phyloP scores from a whole-genome alignment of 2,329 filamentous ascomycete species.

The Pestalotiopsis sp. region DNA sequence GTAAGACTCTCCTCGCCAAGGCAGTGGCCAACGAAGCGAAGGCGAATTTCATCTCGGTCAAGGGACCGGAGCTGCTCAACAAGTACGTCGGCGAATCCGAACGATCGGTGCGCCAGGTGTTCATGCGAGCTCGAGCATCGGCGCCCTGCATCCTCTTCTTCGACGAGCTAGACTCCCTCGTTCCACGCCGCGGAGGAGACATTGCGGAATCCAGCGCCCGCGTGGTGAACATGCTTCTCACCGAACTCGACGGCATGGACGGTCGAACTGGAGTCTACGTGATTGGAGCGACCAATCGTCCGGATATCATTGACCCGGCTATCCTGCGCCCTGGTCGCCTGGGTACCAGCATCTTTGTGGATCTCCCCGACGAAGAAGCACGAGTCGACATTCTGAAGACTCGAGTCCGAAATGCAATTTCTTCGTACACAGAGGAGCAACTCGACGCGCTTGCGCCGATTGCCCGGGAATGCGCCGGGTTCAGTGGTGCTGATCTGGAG shows the following conservation, averaged over 20 bases:
- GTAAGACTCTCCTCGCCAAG: conserved; percentile 94
- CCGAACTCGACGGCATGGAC: conserved; percentile 85
- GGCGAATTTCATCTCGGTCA: conserved; percentile 97
- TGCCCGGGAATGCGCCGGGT: conserved; percentile 72
- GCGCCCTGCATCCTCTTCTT: conserved; percentile 97
- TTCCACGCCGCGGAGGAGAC: conserved; percentile 76
- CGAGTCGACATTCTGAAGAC: conserved; percentile 83
- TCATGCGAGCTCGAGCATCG: conserved; percentile 81
- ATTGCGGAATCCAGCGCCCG: conserved; percentile 81
- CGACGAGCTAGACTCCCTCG: conserved; percentile 92
- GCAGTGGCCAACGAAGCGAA: conserved; percentile 94
- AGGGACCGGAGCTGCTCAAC: conserved; percentile 93
- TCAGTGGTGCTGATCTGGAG: conserved; percentile 68
- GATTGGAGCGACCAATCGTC: conserved; percentile 91
- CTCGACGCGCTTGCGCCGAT: conserved; percentile 55
- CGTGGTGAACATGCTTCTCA: conserved; percentile 92
- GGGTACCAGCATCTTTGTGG: conserved; percentile 86
- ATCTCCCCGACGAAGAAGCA: conserved; percentile 76
- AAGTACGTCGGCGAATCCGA: conserved; percentile 98
- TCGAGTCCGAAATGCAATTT: conserved; percentile 36
- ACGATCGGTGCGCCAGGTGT: conserved; percentile 87
- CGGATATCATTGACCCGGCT: conserved; percentile 94
- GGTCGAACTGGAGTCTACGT: conserved; percentile 86
- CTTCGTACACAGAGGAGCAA: conserved; percentile 26
- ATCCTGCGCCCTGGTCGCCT: conserved; percentile 91